Conservation (phyloP, 768 basidiomycete genomes). For the Filobasidium wieringae region DNA sequence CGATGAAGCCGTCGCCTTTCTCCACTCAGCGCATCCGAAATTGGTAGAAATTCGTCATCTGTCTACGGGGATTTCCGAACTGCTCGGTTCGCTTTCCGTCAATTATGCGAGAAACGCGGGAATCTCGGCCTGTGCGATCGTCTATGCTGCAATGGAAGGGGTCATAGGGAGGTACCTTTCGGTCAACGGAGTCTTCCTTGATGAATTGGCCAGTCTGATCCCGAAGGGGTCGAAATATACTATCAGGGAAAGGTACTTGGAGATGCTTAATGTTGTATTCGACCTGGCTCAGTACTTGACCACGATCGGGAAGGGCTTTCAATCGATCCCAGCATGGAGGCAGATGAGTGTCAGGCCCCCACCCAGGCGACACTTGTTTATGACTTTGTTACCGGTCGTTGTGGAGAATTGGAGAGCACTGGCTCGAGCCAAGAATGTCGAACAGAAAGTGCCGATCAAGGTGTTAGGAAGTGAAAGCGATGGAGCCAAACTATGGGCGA, state of each 20-base stretch:
- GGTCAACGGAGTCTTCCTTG: neutral
- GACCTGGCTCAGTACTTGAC: neutral
- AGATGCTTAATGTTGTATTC: neutral
- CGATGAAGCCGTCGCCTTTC: neutral
- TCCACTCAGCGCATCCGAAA: neutral
- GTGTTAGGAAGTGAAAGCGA: neutral
- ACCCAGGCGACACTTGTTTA: neutral
- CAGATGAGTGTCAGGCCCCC: neutral
- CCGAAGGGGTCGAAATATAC: neutral
- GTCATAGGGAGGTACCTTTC: neutral
- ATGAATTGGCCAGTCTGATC: neutral
- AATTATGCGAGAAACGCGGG: neutral
- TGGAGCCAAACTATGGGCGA: neutral
- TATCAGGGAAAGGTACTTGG: neutral
- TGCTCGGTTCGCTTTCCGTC: neutral
- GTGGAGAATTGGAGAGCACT: neutral
- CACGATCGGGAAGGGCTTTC: neutral
- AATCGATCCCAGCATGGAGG: neutral
- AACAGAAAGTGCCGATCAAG: neutral
- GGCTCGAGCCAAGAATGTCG: neutral
- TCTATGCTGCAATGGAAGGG: neutral
- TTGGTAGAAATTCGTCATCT: neutral
- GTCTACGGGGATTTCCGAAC: neutral
- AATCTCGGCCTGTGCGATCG: neutral
- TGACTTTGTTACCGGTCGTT: neutral